A percentile compares a stretch with the other conserved stretches of the same genome.
phyloP scores from a whole-genome alignment of 768 basidiomycete genomes.

The Pulveroboletus ravenelii region DNA sequence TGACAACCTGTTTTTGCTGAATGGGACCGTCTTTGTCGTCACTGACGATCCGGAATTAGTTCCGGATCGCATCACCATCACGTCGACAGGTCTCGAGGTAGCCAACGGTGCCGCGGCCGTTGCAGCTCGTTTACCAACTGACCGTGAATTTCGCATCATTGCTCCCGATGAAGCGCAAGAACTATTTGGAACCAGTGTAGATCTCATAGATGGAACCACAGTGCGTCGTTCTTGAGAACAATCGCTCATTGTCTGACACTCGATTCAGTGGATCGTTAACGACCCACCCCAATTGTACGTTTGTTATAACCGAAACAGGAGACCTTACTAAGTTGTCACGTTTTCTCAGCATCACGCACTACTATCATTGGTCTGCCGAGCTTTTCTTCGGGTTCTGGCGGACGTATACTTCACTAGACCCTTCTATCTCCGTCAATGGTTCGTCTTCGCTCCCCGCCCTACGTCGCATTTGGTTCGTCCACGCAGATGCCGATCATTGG shows the following conservation, averaged over 20 bases:
- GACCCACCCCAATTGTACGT: slow-evolving; percentile 83
- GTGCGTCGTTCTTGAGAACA: slow-evolving; percentile 34
- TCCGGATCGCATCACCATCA: slow-evolving; percentile 65
- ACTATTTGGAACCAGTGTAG: slow-evolving; percentile 70
- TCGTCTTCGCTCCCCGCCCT: slow-evolving; percentile 69
- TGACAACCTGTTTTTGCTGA: slow-evolving; percentile 74
- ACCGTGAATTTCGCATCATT: slow-evolving; percentile 76
- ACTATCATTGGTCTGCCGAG: slow-evolving; percentile 93
- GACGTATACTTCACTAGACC: slow-evolving; percentile 79
- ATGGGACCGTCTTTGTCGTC: slow-evolving; percentile 81
- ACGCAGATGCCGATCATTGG: slow-evolving; percentile 74
- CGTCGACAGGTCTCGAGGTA: slow-evolving; percentile 63
- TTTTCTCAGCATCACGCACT: slow-evolving; percentile 69
- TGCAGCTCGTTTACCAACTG: slow-evolving; percentile 61
- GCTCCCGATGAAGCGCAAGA: slow-evolving; percentile 57
- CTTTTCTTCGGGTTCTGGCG: slow-evolving; percentile 92
- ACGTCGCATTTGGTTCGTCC: slow-evolving; percentile 72
- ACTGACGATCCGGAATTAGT: slow-evolving; percentile 62
- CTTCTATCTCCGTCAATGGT: slow-evolving; percentile 58
- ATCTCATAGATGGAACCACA: slow-evolving; percentile 71
- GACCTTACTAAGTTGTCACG: not conserved
- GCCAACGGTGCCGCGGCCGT: slow-evolving; percentile 52
- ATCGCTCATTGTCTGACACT: slow-evolving; percentile 2
- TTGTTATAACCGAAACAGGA: no score
- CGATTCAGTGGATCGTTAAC: slow-evolving; percentile 65